Evolutionary conservation across 164 flowering plant genomes (phyloP), one percentile per base, ranked within the genome.

Genomic region (Houttuynia cordata): DNA sequence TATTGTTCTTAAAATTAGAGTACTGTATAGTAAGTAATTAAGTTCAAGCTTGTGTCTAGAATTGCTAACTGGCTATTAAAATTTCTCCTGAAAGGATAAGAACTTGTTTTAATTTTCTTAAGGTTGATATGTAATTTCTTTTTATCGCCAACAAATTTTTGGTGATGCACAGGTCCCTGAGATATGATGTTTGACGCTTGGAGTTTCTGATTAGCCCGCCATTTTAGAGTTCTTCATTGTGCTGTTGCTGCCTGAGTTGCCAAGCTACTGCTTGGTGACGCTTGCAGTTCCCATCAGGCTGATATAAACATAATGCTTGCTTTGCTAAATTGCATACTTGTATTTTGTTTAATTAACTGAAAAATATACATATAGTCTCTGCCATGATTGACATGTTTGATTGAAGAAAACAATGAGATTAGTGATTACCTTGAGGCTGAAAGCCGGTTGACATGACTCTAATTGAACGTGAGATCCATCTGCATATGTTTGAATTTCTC

Each of bases 181-280:
- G 20, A 34, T n/a, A 57, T 57, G 59, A 37, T 37, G 19, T 10
- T 17, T 8, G 12, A 13, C 6, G 56, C 56, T 53, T 53, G 56
- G 22, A 53, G 56, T 53, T 53, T 53, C 56, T 53, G 56, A 7
- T 53, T 53, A 10, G 56, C 56, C 56, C 12, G 56, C 56, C 49
- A 20, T 53, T 53, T 2, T 53, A 5, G 22, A 23, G 24, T 53
- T 53, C 24, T 53, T 53, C 56, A 10, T 53, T 53, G 18, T 20
- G 56, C 22, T 53, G 23, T 53, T 50, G 3, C 22, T 53, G 24
- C 56, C 24, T 23, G 22, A 53, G 22, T 53, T 53, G 8, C 56
- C 56, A 53, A 53, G 56, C 56, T 20, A 23, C 56, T 53, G 56
- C 56, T 53, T 53, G 56, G 24, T 53, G 22, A 53, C 13, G 10